Conservation (phyloP, 2,329 filamentous ascomycete genomes). For the Diaporthe vaccinii region DNA sequence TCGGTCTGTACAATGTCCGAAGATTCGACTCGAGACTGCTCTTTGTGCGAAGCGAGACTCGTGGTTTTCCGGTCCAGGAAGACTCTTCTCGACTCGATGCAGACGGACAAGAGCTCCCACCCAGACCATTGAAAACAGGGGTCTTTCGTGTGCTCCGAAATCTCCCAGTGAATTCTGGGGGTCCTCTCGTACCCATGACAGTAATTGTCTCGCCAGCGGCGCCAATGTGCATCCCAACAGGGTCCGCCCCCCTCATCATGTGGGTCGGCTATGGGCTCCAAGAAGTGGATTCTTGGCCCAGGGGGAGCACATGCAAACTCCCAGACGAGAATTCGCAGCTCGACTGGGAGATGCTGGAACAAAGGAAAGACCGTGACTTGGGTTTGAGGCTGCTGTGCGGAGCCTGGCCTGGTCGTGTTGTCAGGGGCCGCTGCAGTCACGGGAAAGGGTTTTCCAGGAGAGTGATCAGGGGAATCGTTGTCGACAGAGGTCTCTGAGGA, state of each 20-base stretch:
- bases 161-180: not conserved
- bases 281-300: not conserved
- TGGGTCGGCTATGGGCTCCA: not conserved
- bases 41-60: not conserved
- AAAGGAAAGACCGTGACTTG: too few relatives aligned
- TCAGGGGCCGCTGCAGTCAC: not conserved
- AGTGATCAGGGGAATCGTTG: not conserved
- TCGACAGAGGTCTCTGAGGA: not conserved
- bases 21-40: not conserved
- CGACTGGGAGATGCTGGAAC: not conserved
- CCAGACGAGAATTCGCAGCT: not conserved
- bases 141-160: not conserved
- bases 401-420: not conserved
- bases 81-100: not conserved
- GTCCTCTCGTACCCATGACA: not conserved
- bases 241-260: not conserved
- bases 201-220: too few relatives aligned
- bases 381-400: not conserved
- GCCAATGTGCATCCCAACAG: too few relatives aligned
- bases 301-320: too few relatives aligned
- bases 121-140: not conserved
- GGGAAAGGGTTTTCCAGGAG: accelerated
- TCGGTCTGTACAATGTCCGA: not conserved
- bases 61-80: not conserved
- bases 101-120: not conserved